phyloP scores from a whole-genome alignment of 371 early-diverging fungal genomes.

The Apophysomyces sp. region DNA sequence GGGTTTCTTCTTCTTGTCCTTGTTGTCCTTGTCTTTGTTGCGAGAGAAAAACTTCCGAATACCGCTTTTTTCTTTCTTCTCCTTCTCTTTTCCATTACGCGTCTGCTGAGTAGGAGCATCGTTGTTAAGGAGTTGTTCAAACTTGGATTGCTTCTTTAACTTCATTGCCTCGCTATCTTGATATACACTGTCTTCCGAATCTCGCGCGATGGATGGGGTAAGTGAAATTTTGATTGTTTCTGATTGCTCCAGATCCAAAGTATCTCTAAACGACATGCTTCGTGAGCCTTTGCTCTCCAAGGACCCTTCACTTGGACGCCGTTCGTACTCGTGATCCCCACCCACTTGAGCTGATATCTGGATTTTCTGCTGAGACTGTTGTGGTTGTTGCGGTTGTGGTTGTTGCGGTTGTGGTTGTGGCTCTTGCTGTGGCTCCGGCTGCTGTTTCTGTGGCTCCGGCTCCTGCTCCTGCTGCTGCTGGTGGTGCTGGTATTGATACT shows the following conservation, averaged over 20 bases:
- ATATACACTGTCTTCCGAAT: conserved; percentile 13
- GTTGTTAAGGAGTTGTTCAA: conserved; percentile 16
- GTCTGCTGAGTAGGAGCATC: neutral
- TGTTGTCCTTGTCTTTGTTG: conserved; percentile 23
- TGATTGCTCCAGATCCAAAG: conserved; percentile 22
- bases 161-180: conserved; percentile 21
- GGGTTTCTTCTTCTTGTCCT: conserved; percentile 26
- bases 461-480: neutral
- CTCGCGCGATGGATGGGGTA: conserved; percentile 45
- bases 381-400: conserved; percentile 3
- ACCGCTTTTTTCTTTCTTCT: conserved; percentile 35
- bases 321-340: neutral
- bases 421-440: neutral
- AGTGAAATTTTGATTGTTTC: conserved; percentile 52
- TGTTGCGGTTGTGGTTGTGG: conserved; percentile 2
- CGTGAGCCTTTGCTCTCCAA: conserved; percentile 1
- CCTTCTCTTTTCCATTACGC: conserved; percentile 8
- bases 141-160: conserved; percentile 28
- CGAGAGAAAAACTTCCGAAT: conserved; percentile 47
- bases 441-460: neutral
- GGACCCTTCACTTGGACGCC: neutral
- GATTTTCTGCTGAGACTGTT: conserved; percentile 2
- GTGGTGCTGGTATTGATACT: conserved; percentile 2
- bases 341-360: neutral
- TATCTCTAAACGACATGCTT: neutral